Base-by-base conservation (phyloP, 2,329 filamentous ascomycete species). In the Dryadomyces quercus-mongolicae region DNA sequence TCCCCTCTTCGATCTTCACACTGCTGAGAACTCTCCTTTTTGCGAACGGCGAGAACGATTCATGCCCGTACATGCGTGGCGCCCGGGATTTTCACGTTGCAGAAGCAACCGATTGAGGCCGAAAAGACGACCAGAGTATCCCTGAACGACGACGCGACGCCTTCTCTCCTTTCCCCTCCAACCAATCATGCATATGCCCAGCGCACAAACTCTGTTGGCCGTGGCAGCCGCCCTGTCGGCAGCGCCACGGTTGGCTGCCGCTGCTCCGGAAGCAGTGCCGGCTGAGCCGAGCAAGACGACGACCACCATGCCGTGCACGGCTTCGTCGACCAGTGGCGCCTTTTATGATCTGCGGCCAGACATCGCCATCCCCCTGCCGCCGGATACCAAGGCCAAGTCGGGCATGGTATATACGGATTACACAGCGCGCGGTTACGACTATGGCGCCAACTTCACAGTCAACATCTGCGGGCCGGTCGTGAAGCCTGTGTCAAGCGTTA, bases 391-490 rank as follows among this genome's bases (percentile, higher is more conserved):
- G 61, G 63, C 70, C 15, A 67, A 70, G 57, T 71, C 70, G 58
- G 69, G 70, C 15, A 66, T 65, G 31, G 67, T 69, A 12, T 68
- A 69, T 10, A 69, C 71, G 36, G 78, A 82, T 64, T 82, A 82
- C 66, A 75, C 81, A 59, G 81, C 85, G 8, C 78, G 78, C 56
- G 88, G 88, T 38, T 86, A 82, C 66, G 88, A 92, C 68, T 88
- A 90, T 61, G 81, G 80, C 58, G 80, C 81, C 59, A 92, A 92
- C 71, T 93, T 93, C 64, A 92, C 87, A 2, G 65, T 92, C 62
- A 93, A 93, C 69, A 84, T 93, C 61, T 93, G 88, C 71, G 82
- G 77, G 40, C 74, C 86, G 1, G 85, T 91, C n/a, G 77, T 90
- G 16, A 80, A 86, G 61, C 71, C 78, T 16, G 72, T 86, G 20